These are phyloP conservation scores for Leavenworthia alabamica DNA, from an alignment of 345 rosid genomes.

Conservation along the genomic window DNA sequence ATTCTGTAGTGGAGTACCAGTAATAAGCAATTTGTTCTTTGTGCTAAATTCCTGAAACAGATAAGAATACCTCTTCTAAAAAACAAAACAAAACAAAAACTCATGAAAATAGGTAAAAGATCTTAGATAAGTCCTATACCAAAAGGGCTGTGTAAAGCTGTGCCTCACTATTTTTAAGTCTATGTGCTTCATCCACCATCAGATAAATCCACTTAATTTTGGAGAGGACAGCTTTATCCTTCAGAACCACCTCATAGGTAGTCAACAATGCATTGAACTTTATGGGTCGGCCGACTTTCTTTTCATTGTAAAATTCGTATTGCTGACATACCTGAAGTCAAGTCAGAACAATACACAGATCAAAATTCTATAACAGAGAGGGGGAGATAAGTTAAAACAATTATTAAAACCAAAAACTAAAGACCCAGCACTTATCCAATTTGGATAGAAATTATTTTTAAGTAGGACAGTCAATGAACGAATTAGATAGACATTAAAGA, in stretches of 20 bases:
- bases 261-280: slow-evolving; percentile 86
- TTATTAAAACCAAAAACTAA: neutral
- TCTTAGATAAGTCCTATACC: slow-evolving; percentile 39
- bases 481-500: slow-evolving; percentile 8
- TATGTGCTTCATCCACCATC: slow-evolving; percentile 99
- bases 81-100: slow-evolving; percentile 16
- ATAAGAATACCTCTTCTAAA: slow-evolving; percentile 10
- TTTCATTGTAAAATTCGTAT: slow-evolving; percentile 81
- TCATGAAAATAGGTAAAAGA: slow-evolving; percentile 2
- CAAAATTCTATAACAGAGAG: neutral
- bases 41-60: slow-evolving; percentile 85
- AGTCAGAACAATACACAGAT: neutral
- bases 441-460: neutral
- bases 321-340: slow-evolving; percentile 88
- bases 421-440: neutral
- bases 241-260: slow-evolving; percentile 94
- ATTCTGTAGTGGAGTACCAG: slow-evolving; percentile 98
- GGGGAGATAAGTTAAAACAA: neutral
- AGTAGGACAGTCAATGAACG: neutral
- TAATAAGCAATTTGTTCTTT: slow-evolving; percentile 91
- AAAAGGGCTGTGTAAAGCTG: slow-evolving; percentile 87
- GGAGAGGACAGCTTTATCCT: slow-evolving; percentile 89
- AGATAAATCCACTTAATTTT: slow-evolving; percentile 94
- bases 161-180: slow-evolving; percentile 97
- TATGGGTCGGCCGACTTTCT: slow-evolving; percentile 75